A percentile compares a stretch with the other conserved stretches of the same genome.
Conservation (phyloP, 2,329 filamentous ascomycete species). For the Blumeriella jaapii region DNA sequence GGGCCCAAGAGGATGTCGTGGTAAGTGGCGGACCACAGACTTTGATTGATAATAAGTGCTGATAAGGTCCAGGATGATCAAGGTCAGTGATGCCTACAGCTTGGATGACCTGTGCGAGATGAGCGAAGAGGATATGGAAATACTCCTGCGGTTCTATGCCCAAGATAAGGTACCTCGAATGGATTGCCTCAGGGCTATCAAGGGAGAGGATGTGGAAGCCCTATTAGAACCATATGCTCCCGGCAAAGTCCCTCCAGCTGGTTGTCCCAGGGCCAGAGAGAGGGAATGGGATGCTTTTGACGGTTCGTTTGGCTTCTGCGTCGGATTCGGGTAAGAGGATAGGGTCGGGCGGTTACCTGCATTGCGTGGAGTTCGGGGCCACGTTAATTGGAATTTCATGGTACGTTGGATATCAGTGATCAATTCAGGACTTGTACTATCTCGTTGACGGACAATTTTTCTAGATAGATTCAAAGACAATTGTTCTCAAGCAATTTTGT, state of each 20-base stretch:
- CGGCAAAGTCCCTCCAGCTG: constrained; percentile 43
- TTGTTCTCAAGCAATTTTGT: no score
- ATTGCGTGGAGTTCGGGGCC: no score
- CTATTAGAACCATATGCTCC: constrained; percentile 64
- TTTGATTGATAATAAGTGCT: constrained; percentile 17
- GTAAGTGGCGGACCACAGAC: constrained; percentile 38
- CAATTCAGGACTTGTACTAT: background rate
- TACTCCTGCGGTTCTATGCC: constrained; percentile 64
- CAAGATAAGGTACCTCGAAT: constrained; percentile 43
- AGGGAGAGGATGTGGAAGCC: constrained; percentile 61
- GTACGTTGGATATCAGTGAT: no score
- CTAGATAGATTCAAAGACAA: background rate
- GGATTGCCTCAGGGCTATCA: constrained; percentile 43
- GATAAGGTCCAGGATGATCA: constrained; percentile 61
- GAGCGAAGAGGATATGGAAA: constrained; percentile 74
- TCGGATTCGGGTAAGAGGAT: constrained; percentile 25
- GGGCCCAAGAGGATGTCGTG: constrained; percentile 85
- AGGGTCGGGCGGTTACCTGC: no score
- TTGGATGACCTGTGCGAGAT: constrained; percentile 77
- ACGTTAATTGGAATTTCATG: no score
- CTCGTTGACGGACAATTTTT: background rate
- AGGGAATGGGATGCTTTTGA: constrained; percentile 21
- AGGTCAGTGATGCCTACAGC: constrained; percentile 76
- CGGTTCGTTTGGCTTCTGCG: constrained; percentile 27
- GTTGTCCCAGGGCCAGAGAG: constrained; percentile 44